Percentiles rank a stretch among this genome's conserved stretches.
phyloP scores from a whole-genome alignment of 768 basidiomycete genomes.

The Psilocybe azurescens region DNA sequence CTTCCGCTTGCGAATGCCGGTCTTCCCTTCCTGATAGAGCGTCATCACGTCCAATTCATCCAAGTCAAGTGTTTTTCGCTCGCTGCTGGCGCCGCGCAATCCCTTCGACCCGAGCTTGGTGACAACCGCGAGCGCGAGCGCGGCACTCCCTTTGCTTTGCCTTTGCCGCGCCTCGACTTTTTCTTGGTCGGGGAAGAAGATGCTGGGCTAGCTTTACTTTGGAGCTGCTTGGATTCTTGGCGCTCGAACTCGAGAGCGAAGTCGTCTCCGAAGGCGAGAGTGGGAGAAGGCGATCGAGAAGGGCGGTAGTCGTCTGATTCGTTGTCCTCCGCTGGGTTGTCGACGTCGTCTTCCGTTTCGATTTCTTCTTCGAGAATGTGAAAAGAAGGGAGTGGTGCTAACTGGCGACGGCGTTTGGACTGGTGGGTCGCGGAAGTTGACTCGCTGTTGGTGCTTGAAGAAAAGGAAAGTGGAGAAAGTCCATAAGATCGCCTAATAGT shows the following conservation, averaged over 20 bases:
- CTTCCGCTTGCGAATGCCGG: slow-evolving; percentile 32
- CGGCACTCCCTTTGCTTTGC: slow-evolving; percentile 40
- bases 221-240: slow-evolving; percentile 11
- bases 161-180: slow-evolving; percentile 28
- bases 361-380: not conserved
- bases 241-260: slow-evolving; percentile 10
- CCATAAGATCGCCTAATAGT: slow-evolving; percentile 7
- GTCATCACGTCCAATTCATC: slow-evolving; percentile 24
- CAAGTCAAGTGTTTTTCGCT: slow-evolving; percentile 6
- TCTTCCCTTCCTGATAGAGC: slow-evolving; percentile 24
- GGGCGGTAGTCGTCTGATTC: slow-evolving; percentile 37
- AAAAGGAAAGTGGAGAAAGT: not conserved
- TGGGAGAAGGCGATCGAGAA: slow-evolving; percentile 29
- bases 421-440: not conserved
- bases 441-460: slow-evolving; percentile 3
- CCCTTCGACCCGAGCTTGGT: slow-evolving; percentile 23
- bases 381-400: not conserved
- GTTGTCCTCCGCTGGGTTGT: slow-evolving; percentile 30
- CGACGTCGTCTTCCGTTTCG: slow-evolving; percentile 23
- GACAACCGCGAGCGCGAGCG: slow-evolving; percentile 36
- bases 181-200: slow-evolving; percentile 24
- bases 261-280: not conserved
- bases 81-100: slow-evolving; percentile 6
- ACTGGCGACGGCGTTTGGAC: slow-evolving; percentile 1
- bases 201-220: slow-evolving; percentile 16